A percentile compares a stretch with the other conserved stretches of the same genome.
These are phyloP conservation scores for Silene coronaria DNA, from an alignment of 179 eudicot species.

Conservation along the genomic window DNA sequence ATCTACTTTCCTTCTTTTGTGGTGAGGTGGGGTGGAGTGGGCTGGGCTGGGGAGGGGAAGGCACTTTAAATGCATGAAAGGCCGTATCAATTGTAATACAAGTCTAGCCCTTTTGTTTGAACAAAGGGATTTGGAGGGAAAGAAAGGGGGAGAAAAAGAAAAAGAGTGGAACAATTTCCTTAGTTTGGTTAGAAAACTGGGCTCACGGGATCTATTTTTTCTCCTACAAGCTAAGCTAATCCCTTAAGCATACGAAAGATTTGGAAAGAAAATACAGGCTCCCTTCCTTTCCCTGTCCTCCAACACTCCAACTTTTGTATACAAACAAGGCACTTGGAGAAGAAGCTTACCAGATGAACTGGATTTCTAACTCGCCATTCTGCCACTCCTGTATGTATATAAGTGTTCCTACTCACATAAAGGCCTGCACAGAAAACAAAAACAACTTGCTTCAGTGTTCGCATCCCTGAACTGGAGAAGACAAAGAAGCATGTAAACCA, in stretches of 20 bases:
- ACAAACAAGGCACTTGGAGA: background rate
- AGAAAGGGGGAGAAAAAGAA: background rate
- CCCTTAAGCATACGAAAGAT: background rate
- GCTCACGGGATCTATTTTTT: too few species aligned
- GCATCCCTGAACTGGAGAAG: conserved; percentile 1
- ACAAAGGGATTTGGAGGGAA: background rate
- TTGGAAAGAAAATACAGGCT: too few species aligned
- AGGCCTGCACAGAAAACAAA: conserved; percentile 45
- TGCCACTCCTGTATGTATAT: conserved; percentile 82
- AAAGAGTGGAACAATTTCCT: background rate
- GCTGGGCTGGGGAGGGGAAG: background rate
- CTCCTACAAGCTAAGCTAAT: background rate
- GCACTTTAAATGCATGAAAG: background rate
- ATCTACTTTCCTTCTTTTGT: too few species aligned
- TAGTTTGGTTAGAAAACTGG: too few species aligned
- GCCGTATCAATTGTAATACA: background rate
- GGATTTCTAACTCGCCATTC: conserved; percentile 89
- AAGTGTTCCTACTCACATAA: conserved; percentile 88
- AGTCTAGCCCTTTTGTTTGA: background rate
- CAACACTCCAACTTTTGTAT: background rate
- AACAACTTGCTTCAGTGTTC: background rate
- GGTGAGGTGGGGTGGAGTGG: background rate
- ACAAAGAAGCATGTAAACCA: background rate
- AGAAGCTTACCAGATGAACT: conserved; percentile 64
- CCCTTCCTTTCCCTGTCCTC: too few species aligned